These are phyloP conservation scores for Cystobasidium slooffiae DNA, from an alignment of 1,284 basidiomycete species.

Conservation along the genomic window DNA sequence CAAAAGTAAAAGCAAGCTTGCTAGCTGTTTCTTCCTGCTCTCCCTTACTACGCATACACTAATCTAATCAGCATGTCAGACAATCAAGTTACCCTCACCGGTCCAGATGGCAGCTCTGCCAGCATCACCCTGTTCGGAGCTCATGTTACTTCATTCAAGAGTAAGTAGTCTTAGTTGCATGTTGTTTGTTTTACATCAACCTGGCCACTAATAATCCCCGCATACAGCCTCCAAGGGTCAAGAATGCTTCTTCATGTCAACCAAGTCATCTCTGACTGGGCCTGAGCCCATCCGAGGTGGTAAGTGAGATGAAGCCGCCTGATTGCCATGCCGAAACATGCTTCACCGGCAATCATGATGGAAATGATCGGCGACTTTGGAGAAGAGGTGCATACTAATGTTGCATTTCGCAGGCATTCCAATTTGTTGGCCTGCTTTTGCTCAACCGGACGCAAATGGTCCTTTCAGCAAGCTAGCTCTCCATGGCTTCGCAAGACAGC, in stretches of 20 bases:
- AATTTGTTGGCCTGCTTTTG: slow-evolving; percentile 51
- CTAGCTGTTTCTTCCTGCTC: not conserved
- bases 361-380: not conserved
- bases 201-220: not conserved
- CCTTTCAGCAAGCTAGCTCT: slow-evolving; percentile 52
- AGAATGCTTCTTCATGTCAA: slow-evolving; percentile 52
- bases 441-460: slow-evolving; percentile 49
- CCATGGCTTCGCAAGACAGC: slow-evolving; percentile 54
- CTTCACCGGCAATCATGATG: slow-evolving; percentile 1
- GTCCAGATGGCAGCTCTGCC: slow-evolving; percentile 2
- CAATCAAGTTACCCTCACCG: slow-evolving; percentile 10
- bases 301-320: not conserved
- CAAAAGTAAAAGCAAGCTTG: not conserved
- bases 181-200: not conserved
- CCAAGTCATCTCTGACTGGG: slow-evolving; percentile 46
- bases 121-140: slow-evolving; percentile 45
- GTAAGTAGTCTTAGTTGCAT: not conserved
- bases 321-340: not conserved
- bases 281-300: slow-evolving; percentile 50
- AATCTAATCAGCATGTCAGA: not conserved
- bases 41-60: not conserved
- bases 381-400: not conserved
- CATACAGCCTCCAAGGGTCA: slow-evolving; percentile 33
- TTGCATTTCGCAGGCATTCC: slow-evolving; percentile 48
- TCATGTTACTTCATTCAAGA: slow-evolving; percentile 48